phyloP scores from a whole-genome alignment of 345 rosid species.

The Physaria fendleri region DNA sequence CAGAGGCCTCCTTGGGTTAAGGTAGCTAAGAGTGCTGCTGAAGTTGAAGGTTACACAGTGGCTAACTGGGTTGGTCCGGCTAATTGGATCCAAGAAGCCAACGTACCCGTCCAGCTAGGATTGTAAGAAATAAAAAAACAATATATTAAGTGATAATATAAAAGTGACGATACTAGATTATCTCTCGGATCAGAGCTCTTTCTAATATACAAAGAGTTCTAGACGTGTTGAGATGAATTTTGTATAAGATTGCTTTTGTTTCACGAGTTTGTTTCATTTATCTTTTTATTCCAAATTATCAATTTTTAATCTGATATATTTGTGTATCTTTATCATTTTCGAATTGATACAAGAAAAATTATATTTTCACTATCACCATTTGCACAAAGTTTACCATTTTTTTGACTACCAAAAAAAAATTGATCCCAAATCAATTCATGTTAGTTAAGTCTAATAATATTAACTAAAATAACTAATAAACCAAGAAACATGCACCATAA shows the following conservation, averaged over 20 bases:
- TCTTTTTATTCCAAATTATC: background rate
- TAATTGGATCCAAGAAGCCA: conserved; percentile 41
- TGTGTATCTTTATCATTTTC: background rate
- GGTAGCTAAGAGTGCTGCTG: conserved; percentile 30
- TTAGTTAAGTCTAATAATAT: no score
- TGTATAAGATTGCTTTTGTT: conserved; percentile 20
- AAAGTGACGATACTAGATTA: conserved; percentile 16
- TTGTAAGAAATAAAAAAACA: conserved; percentile 3
- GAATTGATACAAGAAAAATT: background rate
- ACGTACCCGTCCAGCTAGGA: conserved; percentile 31
- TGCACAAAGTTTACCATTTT: background rate
- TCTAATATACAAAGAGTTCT: conserved; percentile 11
- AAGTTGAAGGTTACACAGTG: conserved; percentile 39
- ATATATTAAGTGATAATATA: conserved; percentile 8
- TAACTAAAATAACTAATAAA: background rate
- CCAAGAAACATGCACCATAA: background rate
- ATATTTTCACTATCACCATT: background rate
- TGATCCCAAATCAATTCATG: no score
- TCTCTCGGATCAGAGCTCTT: conserved; percentile 18
- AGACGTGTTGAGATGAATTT: conserved; percentile 24
- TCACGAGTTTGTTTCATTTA: conserved; percentile 11
- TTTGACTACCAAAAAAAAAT: no score
- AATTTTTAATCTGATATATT: background rate
- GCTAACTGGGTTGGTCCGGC: conserved; percentile 34
- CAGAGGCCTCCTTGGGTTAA: conserved; percentile 49